Evolutionary conservation across 805 yeast species (phyloP).

Genomic region (Candida suzukii): DNA sequence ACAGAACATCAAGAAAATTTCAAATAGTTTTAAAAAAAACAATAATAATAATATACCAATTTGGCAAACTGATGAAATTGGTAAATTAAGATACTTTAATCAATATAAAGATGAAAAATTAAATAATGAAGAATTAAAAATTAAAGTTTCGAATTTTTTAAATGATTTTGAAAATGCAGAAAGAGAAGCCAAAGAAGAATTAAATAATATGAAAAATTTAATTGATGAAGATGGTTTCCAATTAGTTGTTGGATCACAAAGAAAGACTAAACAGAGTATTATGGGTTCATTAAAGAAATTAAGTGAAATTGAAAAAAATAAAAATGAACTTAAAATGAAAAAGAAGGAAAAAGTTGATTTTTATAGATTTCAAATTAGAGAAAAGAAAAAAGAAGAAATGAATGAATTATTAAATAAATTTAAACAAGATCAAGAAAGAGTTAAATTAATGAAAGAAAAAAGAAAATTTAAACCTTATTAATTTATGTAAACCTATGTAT

Average conservation of each 20-base stretch:
- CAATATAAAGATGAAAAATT: slow-evolving; percentile 19
- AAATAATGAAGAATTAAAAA: slow-evolving; percentile 28
- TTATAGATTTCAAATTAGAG: slow-evolving; percentile 94
- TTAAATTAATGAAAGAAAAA: slow-evolving; percentile 70
- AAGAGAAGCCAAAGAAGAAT: slow-evolving; percentile 46
- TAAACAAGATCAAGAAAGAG: slow-evolving; percentile 85
- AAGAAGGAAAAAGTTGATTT: slow-evolving; percentile 82
- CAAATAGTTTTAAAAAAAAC: too few species aligned
- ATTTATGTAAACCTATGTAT: not conserved
- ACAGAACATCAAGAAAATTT: slow-evolving; percentile 48
- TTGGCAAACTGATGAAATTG: slow-evolving; percentile 31
- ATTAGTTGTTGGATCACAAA: slow-evolving; percentile 77
- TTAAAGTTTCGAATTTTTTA: slow-evolving; percentile 54
- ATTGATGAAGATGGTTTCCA: slow-evolving; percentile 96
- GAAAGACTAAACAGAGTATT: slow-evolving; percentile 72
- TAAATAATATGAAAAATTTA: slow-evolving; percentile 45
- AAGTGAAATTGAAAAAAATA: slow-evolving; percentile 22
- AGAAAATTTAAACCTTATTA: slow-evolving; percentile 77
- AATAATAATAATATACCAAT: slow-evolving; percentile 24
- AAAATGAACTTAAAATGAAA: slow-evolving; percentile 45
- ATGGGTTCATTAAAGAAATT: slow-evolving; percentile 38
- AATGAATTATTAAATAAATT: slow-evolving; percentile 77
- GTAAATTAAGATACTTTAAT: slow-evolving; percentile 34
- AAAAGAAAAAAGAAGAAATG: slow-evolving; percentile 87
- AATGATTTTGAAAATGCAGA: slow-evolving; percentile 66